A percentile compares a stretch with the other conserved stretches of the same genome.
phyloP scores from a whole-genome alignment of 139 green algal species.

The Auxenochlorella pyrenoidosa region DNA sequence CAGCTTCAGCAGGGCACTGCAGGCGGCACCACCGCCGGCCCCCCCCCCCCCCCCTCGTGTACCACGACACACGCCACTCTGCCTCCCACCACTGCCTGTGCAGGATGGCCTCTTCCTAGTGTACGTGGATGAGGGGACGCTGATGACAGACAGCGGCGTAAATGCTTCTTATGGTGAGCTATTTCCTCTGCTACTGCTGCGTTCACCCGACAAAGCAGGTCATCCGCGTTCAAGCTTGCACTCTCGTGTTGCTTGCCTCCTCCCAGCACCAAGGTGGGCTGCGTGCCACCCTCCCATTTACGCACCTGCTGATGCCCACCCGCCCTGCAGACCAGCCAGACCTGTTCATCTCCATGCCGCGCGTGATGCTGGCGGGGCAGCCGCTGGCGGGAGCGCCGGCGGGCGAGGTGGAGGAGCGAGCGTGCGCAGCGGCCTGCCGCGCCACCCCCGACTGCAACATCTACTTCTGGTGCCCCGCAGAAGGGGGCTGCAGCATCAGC shows the following conservation, averaged over 20 bases:
- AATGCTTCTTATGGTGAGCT: not conserved
- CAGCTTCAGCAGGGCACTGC: no score
- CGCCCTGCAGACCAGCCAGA: slow-evolving; percentile 4
- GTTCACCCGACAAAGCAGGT: no score
- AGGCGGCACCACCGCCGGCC: no score
- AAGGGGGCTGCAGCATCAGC: not conserved
- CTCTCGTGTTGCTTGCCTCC: not conserved
- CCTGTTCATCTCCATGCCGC: not conserved
- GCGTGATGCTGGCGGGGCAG: slow-evolving; percentile 12
- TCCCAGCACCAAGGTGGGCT: not conserved
- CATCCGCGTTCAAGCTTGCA: no score
- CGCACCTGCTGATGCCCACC: no score
- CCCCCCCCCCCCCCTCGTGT: no score
- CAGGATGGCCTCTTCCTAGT: slow-evolving; percentile 4
- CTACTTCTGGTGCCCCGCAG: not conserved
- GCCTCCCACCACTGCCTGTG: no score
- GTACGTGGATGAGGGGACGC: not conserved
- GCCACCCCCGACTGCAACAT: not conserved
- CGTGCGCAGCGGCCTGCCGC: slow-evolving; percentile 5
- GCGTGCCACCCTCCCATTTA: no score
- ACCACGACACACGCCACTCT: no score
- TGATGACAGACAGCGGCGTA: not conserved
- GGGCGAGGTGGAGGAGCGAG: not conserved
- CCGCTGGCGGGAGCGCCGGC: not conserved
- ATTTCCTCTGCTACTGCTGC: not conserved